Conservation (phyloP, 257 asterid species). For the Paraleonurus japonicus region DNA sequence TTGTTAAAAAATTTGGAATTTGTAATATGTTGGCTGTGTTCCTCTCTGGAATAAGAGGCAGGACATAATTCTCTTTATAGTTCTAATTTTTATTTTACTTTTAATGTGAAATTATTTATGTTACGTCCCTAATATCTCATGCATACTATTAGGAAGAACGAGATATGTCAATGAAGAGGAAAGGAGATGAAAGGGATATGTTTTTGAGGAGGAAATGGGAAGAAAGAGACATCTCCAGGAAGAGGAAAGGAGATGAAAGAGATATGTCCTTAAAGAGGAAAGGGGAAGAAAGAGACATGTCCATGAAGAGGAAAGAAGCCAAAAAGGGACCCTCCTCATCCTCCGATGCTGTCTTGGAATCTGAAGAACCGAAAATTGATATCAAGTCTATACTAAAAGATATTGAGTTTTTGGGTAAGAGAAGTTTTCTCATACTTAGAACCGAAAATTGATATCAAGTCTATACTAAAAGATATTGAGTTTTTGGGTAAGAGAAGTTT, state of each 20-base stretch:
- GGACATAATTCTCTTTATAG: not conserved
- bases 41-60: not conserved
- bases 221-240: not conserved
- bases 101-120: not conserved
- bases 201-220: too few relatives aligned
- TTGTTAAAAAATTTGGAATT: not conserved
- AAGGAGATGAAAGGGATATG: too few relatives aligned
- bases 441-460: constrained; percentile 44
- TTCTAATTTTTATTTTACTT: not conserved
- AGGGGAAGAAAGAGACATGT: constrained; percentile 17
- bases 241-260: not conserved
- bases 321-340: constrained; percentile 31
- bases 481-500: constrained; percentile 42
- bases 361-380: constrained; percentile 39
- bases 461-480: constrained; percentile 61
- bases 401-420: constrained; percentile 53
- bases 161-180: too few relatives aligned
- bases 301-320: constrained; percentile 28
- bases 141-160: not conserved
- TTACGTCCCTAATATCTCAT: not conserved
- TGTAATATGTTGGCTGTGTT: not conserved
- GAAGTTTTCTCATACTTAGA: not conserved
- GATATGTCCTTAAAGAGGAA: not conserved
- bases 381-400: constrained; percentile 62
- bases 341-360: constrained; percentile 20